These are phyloP conservation scores for Saccharomycopsis sp. DNA, from an alignment of 805 yeast genomes.

Conservation along the genomic window DNA sequence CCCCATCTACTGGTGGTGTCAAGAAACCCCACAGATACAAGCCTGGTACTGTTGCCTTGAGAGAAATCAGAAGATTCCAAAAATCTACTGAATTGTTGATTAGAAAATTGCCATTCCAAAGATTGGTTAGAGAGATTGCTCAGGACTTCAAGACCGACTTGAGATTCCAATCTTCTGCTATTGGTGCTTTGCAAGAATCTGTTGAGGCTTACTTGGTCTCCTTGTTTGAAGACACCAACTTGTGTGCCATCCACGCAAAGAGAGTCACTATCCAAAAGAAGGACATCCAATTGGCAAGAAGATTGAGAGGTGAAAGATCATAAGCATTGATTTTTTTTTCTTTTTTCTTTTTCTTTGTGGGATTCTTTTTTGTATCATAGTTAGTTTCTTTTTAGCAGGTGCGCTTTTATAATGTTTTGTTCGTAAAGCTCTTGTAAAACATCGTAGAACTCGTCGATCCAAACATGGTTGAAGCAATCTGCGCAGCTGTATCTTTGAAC, in stretches of 20 bases:
- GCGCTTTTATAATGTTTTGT: neutral
- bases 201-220: conserved; percentile 97
- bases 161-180: conserved; percentile 96
- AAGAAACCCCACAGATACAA: conserved; percentile 93
- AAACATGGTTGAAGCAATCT: conserved; percentile 35
- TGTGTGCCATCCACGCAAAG: conserved; percentile 98
- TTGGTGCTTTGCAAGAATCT: conserved; percentile 97
- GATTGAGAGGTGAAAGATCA: conserved; percentile 95
- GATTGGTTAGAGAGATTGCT: conserved; percentile 93
- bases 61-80: conserved; percentile 97
- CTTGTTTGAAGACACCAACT: conserved; percentile 93
- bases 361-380: conserved; percentile 4
- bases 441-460: conserved; percentile 31
- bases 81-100: conserved; percentile 90
- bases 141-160: conserved; percentile 88
- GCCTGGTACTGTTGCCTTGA: conserved; percentile 95
- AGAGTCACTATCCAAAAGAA: conserved; percentile 98
- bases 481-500: conserved; percentile 30
- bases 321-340: conserved; percentile 28
- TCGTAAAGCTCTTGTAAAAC: neutral
- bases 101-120: conserved; percentile 95
- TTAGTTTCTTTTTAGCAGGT: too few relatives aligned
- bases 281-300: conserved; percentile 95
- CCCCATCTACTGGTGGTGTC: conserved; percentile 89
- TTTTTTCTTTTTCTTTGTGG: neutral